Evolutionary conservation across 805 yeast genomes (phyloP).

Genomic region (Kregervanrija pseudodelftensis): DNA sequence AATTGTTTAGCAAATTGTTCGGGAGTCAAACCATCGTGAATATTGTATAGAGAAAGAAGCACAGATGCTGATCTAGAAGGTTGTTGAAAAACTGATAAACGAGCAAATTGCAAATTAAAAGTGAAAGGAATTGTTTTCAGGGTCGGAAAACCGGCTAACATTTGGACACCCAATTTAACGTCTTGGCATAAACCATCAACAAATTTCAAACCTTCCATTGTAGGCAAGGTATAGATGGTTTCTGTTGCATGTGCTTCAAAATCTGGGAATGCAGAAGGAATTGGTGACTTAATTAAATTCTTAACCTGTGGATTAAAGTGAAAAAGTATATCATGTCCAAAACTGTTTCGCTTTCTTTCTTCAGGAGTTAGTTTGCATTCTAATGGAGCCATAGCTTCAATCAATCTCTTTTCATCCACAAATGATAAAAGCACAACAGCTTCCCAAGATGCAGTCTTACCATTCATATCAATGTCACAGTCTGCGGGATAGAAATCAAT

Average conservation of each 20-base stretch:
- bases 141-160: slow-evolving; percentile 88
- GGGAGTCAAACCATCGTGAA: slow-evolving; percentile 46
- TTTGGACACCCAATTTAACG: slow-evolving; percentile 60
- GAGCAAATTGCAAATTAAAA: slow-evolving; percentile 47
- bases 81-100: slow-evolving; percentile 72
- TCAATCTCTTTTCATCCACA: slow-evolving; percentile 75
- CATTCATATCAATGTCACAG: slow-evolving; percentile 85
- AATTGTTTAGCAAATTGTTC: slow-evolving; percentile 61
- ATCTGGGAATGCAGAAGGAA: slow-evolving; percentile 70
- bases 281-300: slow-evolving; percentile 62
- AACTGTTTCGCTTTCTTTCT: slow-evolving; percentile 66
- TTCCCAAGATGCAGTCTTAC: slow-evolving; percentile 96
- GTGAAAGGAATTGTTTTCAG: slow-evolving; percentile 62
- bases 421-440: slow-evolving; percentile 90
- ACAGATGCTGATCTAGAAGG: slow-evolving; percentile 81
- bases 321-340: slow-evolving; percentile 65
- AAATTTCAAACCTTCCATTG: slow-evolving; percentile 32
- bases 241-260: slow-evolving; percentile 76
- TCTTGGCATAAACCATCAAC: slow-evolving; percentile 56
- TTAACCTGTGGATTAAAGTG: slow-evolving; percentile 71
- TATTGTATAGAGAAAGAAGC: slow-evolving; percentile 53
- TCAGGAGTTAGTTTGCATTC: slow-evolving; percentile 57
- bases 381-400: slow-evolving; percentile 63
- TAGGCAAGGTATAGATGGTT: slow-evolving; percentile 44
- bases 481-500: slow-evolving; percentile 85